Evolutionary conservation across 2,329 filamentous ascomycete genomes (phyloP).

Genomic region (Pseudogymnoascus pannorum): DNA sequence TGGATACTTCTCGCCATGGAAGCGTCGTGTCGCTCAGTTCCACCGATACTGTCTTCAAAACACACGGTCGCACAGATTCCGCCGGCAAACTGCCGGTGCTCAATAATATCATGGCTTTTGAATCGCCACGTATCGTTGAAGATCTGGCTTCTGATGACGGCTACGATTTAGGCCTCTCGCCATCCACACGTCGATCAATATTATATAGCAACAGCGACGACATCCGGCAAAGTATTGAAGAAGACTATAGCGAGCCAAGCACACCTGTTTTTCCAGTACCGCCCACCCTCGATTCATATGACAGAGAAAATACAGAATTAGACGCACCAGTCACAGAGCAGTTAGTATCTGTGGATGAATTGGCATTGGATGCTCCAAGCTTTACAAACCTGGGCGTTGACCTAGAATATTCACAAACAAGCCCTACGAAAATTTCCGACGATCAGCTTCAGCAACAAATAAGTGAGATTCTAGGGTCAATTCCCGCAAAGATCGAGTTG

Average conservation of each 20-base stretch:
- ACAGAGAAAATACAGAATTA: not conserved
- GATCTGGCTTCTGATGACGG: slow-evolving; percentile 1
- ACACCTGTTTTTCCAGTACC: not conserved
- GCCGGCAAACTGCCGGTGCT: slow-evolving; percentile 9
- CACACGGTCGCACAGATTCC: slow-evolving; percentile 13
- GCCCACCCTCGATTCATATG: not conserved
- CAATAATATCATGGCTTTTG: not conserved
- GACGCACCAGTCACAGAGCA: not conserved
- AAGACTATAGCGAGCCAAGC: not conserved
- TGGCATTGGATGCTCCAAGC: slow-evolving; percentile 19
- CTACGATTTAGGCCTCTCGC: slow-evolving; percentile 3
- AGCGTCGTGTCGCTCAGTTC: slow-evolving; percentile 5
- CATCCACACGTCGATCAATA: not conserved
- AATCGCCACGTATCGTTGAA: not conserved
- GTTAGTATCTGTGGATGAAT: not conserved
- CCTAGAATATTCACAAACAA: slow-evolving; percentile 15
- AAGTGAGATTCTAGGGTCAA: slow-evolving; percentile 66
- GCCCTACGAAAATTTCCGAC: slow-evolving; percentile 33
- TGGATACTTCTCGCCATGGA: not conserved
- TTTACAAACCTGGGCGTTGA: slow-evolving; percentile 23
- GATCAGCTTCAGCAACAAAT: slow-evolving; percentile 75
- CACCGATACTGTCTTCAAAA: slow-evolving; percentile 14
- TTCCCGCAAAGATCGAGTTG: slow-evolving; percentile 68
- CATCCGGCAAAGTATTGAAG: not conserved
- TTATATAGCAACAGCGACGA: not conserved